Evolutionary conservation across 2,329 filamentous ascomycete genomes (phyloP), one percentile per base, ranked within the genome.

Genomic region (Mycogone perniciosa): DNA sequence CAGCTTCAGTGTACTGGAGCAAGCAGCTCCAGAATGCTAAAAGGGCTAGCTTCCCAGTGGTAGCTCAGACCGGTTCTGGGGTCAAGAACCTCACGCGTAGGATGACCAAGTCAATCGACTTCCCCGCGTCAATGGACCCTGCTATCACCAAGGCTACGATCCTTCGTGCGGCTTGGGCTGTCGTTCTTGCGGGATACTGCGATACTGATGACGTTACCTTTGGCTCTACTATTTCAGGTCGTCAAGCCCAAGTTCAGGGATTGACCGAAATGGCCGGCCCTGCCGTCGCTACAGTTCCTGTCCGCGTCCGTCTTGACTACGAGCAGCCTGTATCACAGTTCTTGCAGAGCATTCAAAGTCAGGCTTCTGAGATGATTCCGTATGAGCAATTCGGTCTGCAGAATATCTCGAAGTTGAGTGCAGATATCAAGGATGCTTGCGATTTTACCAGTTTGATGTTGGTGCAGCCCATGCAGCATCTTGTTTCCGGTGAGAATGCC

Each of bases 81-180:
- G 37, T 52, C 3, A 43, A 50, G 29, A 41, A 40, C 8, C 43
- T 29, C 11, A 52, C 50, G 9, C 50, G 45, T 31, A 48, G 48
- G n/a, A 20, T 48, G 29, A 35, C 38, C 8, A 52, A 44, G 20
- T 48, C 45, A 4, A 48, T 52, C 33, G 38, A 30, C 9, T 48
- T 52, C 7, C 45, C 50, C 5, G 34, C 39, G 5, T 43, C 50
- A 6, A 48, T 31, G 8, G 39, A 48, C 5, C 20, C 33, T 4
- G 44, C 55, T 8, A 51, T 55, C 8, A 61, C 56, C 10, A 53
- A 50, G 2, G 54, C 60, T 6, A 54, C 57, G 1, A 29, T 62
- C 7, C 42, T 65, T 7, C 58, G 59, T 5, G 61, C 62, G 0
- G 64, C 64, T 2, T 67, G 64, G 64, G 63, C 60, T 1, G n/a